Percentiles rank a stretch among this genome's conserved stretches.
Evolutionary conservation across 345 rosid genomes (phyloP).

Genomic region (Carallia pectinifolia): DNA sequence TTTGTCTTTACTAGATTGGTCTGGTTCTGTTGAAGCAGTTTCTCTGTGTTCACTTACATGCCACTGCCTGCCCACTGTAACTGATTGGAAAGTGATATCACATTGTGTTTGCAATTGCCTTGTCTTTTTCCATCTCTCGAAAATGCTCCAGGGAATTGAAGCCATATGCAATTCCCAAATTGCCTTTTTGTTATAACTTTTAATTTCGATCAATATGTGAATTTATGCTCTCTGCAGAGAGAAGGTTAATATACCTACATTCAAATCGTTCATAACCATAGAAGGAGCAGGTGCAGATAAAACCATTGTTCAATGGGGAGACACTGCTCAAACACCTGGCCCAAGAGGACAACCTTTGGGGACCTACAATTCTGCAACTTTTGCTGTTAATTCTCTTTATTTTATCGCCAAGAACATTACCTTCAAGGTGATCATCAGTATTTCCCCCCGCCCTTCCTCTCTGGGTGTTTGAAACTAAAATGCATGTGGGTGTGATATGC

Average conservation of each 20-base stretch:
- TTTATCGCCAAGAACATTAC: conserved; percentile 93
- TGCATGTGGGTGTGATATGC: conserved; percentile 6
- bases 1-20: conserved; percentile 22
- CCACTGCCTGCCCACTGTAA: conserved; percentile 7
- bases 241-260: conserved; percentile 72
- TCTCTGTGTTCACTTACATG: conserved; percentile 19
- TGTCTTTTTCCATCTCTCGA: conserved; percentile 13
- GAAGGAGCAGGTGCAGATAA: conserved; percentile 91
- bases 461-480: neutral
- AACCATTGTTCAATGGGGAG: conserved; percentile 91
- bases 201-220: no score
- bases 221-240: conserved; percentile 45
- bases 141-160: neutral
- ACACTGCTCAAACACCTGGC: conserved; percentile 85
- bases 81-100: conserved; percentile 14
- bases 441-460: neutral
- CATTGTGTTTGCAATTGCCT: conserved; percentile 13
- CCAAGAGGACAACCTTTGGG: conserved; percentile 70
- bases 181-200: neutral
- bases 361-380: conserved; percentile 81
- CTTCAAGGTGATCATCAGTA: conserved; percentile 51
- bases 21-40: conserved; percentile 11
- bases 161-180: neutral
- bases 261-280: conserved; percentile 80
- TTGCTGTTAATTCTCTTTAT: conserved; percentile 81